Evolutionary conservation across 192 early-diverging fungal species (phyloP), one percentile per base, ranked within the genome.

Genomic region (Globomyces pollinis-pini): DNA sequence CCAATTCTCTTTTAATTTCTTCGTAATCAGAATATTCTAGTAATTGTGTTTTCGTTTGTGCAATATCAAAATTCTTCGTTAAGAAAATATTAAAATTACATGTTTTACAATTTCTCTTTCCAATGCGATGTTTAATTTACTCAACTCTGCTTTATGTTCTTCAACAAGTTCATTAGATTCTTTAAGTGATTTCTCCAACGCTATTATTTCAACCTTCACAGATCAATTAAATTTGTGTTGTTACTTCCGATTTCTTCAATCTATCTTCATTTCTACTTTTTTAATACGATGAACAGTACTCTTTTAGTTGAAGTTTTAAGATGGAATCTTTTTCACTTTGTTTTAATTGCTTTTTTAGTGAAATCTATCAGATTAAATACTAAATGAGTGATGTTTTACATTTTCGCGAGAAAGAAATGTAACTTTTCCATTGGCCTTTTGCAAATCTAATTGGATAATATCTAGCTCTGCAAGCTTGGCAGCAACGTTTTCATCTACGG

Each of bases 401-500:
- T 28, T 91, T 44, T 90, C 83, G 11, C 84, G 66, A 62, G 86
- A 80, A 44, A 87, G 62, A 32, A 84, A 76, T 3, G 78, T 76
- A 6, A 87, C 70, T 49, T 80, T 87, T 32, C 74, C 74, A 42
- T 88, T 87, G 15, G 87, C 83, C 21, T 86, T 81, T 50, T 96
- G 91, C 35, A 93, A 70, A 57, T 96, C 93, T 41, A 84, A 73
- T 38, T 85, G 76, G 3, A 92, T 68, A 43, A 96, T 92, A 60
- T 96, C 91, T n/a, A 91, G 68, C 57, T 94, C 93, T 4, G 88
- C 90, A 24, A 91, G 71, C 57, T 87, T 86, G 8, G 71, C 81
- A 1, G 86, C 83, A 39, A 93, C 81, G 50, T 89, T 84, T 49
- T 91, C 84, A 60, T 94, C 65, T 64, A 30, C 38, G 20, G 15